phyloP scores from a whole-genome alignment of 2,329 filamentous ascomycete species.

The Colletotrichum gloeosporioides region DNA sequence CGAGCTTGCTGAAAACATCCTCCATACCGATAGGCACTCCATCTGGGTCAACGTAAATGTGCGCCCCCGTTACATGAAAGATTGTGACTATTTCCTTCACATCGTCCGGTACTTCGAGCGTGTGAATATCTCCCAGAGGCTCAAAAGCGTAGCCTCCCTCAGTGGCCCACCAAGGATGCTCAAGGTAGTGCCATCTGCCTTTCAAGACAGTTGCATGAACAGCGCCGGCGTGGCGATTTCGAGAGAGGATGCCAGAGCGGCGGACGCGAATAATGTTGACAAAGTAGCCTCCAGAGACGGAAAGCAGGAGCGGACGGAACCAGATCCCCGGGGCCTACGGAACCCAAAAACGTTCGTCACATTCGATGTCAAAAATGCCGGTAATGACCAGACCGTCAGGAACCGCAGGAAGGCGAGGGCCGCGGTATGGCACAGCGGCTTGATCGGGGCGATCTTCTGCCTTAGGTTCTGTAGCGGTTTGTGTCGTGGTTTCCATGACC shows the following conservation, averaged over 20 bases:
- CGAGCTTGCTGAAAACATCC: slow-evolving; percentile 38
- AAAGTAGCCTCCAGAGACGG: slow-evolving; percentile 26
- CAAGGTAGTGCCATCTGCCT: slow-evolving; percentile 40
- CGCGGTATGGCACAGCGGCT: neutral
- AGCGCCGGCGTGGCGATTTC: slow-evolving; percentile 36
- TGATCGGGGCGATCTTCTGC: neutral
- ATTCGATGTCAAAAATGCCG: slow-evolving; percentile 29
- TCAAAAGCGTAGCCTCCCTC: slow-evolving; percentile 39
- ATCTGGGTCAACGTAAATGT: slow-evolving; percentile 37
- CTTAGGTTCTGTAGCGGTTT: neutral
- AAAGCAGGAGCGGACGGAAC: slow-evolving; percentile 35
- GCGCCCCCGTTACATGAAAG: slow-evolving; percentile 39
- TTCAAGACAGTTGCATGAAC: slow-evolving; percentile 36
- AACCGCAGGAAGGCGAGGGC: slow-evolving; percentile 20
- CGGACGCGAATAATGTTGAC: neutral
- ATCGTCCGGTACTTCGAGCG: slow-evolving; percentile 36
- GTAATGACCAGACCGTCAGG: slow-evolving; percentile 29
- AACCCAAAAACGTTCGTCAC: slow-evolving; percentile 35
- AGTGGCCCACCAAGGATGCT: slow-evolving; percentile 39
- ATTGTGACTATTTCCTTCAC: slow-evolving; percentile 38
- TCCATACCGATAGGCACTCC: slow-evolving; percentile 34
- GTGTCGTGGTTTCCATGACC: neutral
- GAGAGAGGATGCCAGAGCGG: slow-evolving; percentile 30
- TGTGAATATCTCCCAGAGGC: slow-evolving; percentile 39
- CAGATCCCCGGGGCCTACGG: slow-evolving; percentile 33